Evolutionary conservation across 345 rosid genomes (phyloP), one percentile per base, ranked within the genome.

Genomic region (Schrenkiella parvula): DNA sequence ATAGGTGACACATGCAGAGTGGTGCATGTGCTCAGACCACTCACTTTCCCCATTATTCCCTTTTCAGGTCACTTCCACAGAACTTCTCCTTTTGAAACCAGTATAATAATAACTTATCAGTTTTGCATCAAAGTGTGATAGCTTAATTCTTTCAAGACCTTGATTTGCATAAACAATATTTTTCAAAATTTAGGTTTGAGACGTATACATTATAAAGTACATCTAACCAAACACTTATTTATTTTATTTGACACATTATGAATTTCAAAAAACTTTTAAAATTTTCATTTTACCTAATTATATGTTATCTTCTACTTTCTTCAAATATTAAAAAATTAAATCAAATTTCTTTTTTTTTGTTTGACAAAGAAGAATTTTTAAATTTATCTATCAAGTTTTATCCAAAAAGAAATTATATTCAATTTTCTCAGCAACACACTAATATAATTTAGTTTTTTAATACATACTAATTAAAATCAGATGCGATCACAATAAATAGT

Each of bases 1-100:
- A 67, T 64, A 77, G 72, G 86, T 70, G 80, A 78, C 70, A 60
- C 75, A 78, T 72, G 68, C 78, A 50, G 57, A 54, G 81, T 80
- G 83, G 75, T 65, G 75, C 76, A 65, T 72, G 78, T 71, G 56
- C 63, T 70, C 66, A 74, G 64, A 75, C 31, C 72, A 70, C 75
- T 52, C 72, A 73, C 75, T 64, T 76, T 66, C 59, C 42, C 25
- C 58, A 51, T 74, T 60, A 58, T 53, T 71, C 64, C 56, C 68
- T 64, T 71, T 62, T 74, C 73, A 74, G 41, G 5, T 66, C 73
- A 59, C 35, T 19, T 74, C 72, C 66, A 28, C 37, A 38, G 15
- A 11, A 25, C 10, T 43, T 46, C 56, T 52, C 55, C 46, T 55
- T 72, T 28, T 54, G 11, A 25, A 21, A n/a, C 12, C 28, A 28